A percentile compares a stretch with the other conserved stretches of the same genome.
phyloP scores from a whole-genome alignment of 371 early-diverging fungal species.

The Rhizopus delemar region DNA sequence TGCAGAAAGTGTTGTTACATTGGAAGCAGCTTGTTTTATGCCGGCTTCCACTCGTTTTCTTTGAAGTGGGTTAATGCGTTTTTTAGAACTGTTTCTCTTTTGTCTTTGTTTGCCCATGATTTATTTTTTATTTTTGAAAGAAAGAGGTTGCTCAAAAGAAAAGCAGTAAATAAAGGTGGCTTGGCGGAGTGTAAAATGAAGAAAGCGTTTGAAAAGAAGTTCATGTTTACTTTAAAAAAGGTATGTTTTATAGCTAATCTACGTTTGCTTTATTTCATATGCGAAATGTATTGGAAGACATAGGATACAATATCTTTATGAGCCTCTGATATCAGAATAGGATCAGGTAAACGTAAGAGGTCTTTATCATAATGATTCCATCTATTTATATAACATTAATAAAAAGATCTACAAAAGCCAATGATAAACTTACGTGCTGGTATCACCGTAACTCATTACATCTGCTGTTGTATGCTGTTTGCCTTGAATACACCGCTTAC shows the following conservation, averaged over 20 bases:
- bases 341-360: constrained; percentile 70
- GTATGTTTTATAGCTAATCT: no score
- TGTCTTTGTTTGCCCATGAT: constrained; percentile 46
- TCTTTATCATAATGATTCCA: constrained; percentile 91
- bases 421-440: constrained; percentile 50
- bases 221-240: no score
- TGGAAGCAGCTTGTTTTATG: constrained; percentile 23
- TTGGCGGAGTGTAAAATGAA: no score
- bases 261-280: constrained; percentile 40
- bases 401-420: background rate
- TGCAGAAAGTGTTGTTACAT: constrained; percentile 27
- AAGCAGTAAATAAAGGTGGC: no score
- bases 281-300: constrained; percentile 90
- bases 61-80: constrained; percentile 37
- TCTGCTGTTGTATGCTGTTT: constrained; percentile 76
- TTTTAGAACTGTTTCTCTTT: constrained; percentile 28
- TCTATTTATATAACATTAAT: constrained; percentile 27
- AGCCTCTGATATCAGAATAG: constrained; percentile 73
- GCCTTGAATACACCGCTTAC: constrained; percentile 83
- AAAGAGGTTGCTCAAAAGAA: no score
- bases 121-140: no score
- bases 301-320: constrained; percentile 75
- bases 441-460: constrained; percentile 73
- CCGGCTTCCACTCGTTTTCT: constrained; percentile 33
- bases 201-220: no score